These are phyloP conservation scores for Phaeoacremonium minimum DNA, from an alignment of 2,329 filamentous ascomycete species.

Conservation along the genomic window DNA sequence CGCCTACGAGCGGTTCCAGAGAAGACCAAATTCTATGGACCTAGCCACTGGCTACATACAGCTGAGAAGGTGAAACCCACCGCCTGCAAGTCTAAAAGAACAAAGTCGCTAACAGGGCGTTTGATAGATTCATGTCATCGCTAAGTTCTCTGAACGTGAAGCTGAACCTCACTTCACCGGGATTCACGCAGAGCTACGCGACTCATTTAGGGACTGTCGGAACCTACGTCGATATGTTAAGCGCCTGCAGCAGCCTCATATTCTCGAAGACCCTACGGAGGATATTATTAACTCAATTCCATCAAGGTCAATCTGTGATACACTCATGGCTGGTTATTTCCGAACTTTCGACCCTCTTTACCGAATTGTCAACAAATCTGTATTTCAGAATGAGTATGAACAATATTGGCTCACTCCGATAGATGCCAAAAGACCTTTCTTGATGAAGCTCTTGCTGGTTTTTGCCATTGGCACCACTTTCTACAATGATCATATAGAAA, in stretches of 20 bases:
- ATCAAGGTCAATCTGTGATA: not conserved
- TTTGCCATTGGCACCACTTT: constrained; percentile 17
- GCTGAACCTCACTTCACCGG: too few relatives aligned
- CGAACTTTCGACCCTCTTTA: not conserved
- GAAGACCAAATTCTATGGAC: constrained; percentile 3
- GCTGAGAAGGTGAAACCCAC: constrained; percentile 2
- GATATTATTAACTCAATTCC: not conserved
- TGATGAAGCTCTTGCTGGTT: constrained; percentile 18
- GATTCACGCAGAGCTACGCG: not conserved
- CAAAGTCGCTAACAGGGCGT: too few relatives aligned
- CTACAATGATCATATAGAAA: constrained; percentile 9
- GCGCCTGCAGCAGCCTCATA: not conserved
- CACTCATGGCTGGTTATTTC: not conserved
- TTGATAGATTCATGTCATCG: not conserved
- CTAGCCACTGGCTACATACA: constrained; percentile 3
- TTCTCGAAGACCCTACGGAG: not conserved
- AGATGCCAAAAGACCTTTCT: constrained; percentile 2
- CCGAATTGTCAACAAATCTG: not conserved
- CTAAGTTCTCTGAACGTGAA: too few relatives aligned
- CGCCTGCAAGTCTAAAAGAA: too few relatives aligned
- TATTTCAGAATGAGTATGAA: not conserved
- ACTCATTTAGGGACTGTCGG: not conserved
- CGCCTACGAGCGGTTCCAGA: constrained; percentile 2
- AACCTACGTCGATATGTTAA: not conserved
- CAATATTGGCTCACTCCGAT: not conserved